These are phyloP conservation scores for Trypethelium eluteriae DNA, from an alignment of 495 filamentous ascomycete genomes.

Conservation along the genomic window DNA sequence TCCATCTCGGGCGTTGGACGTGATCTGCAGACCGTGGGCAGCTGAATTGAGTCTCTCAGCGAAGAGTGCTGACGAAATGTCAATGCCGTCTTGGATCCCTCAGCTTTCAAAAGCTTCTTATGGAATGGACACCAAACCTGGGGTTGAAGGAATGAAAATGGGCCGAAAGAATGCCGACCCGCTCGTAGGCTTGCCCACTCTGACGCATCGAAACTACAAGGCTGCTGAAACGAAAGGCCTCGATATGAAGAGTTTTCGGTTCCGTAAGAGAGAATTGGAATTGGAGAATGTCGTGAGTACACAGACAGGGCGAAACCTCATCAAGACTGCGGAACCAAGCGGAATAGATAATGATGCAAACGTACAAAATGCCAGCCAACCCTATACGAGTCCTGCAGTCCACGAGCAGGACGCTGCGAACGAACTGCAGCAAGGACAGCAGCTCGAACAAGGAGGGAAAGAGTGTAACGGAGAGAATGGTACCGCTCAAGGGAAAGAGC, in stretches of 20 bases:
- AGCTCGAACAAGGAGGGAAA: neutral
- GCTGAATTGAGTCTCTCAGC: constrained; percentile 9
- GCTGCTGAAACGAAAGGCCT: constrained; percentile 2
- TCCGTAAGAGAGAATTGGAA: neutral
- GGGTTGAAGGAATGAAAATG: neutral
- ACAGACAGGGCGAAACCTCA: neutral
- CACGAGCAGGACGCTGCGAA: neutral
- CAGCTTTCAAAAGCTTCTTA: constrained; percentile 18
- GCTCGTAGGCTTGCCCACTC: constrained; percentile 13
- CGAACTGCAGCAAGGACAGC: neutral
- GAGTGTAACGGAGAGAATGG: neutral
- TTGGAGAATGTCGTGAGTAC: neutral
- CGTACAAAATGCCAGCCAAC: neutral
- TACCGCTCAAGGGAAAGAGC: neutral
- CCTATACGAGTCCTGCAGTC: neutral
- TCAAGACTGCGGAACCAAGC: neutral
- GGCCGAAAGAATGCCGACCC: constrained; percentile 13
- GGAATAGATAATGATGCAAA: neutral
- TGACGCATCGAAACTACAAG: constrained; percentile 14
- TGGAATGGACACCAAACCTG: constrained; percentile 2
- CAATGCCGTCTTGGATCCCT: constrained; percentile 16
- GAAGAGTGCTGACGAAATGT: neutral
- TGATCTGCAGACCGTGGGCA: constrained; percentile 22
- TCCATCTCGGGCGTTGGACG: constrained; percentile 19
- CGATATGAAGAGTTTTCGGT: neutral